Evolutionary conservation across 1,139 yeast genomes (phyloP).

Genomic region (Magnusiomyces tetraspermus): DNA sequence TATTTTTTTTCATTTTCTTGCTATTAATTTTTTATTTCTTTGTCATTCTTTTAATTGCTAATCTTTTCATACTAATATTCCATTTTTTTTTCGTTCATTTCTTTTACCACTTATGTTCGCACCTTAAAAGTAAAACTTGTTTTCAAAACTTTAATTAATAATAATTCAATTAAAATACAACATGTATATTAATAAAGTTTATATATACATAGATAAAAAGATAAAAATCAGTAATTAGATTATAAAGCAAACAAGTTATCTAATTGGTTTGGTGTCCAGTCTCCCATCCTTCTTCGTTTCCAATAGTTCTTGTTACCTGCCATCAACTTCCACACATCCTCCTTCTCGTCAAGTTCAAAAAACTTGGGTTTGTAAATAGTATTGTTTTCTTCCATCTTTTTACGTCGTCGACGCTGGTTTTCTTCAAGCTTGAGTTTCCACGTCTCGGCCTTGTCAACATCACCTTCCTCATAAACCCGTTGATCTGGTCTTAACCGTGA

Average conservation of each 20-base stretch:
- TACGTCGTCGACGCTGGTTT: slow-evolving; percentile 69
- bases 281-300: slow-evolving; percentile 43
- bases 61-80: too few species aligned
- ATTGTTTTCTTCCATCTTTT: slow-evolving; percentile 41
- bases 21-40: too few species aligned
- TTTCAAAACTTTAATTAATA: neutral
- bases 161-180: neutral
- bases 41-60: too few species aligned
- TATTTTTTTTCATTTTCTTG: too few species aligned
- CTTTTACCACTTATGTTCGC: too few species aligned
- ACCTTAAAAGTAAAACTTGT: too few species aligned
- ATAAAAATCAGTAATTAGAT: neutral
- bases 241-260: slow-evolving; percentile 13
- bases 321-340: slow-evolving; percentile 50
- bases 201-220: neutral
- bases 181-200: neutral
- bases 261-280: slow-evolving; percentile 29
- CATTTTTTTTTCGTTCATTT: too few species aligned
- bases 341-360: slow-evolving; percentile 37
- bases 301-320: slow-evolving; percentile 66
- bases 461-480: slow-evolving; percentile 58
- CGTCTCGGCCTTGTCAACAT: slow-evolving; percentile 59
- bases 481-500: slow-evolving; percentile 86
- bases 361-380: slow-evolving; percentile 49
- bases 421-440: slow-evolving; percentile 65